These are phyloP conservation scores for Alternaria brassicicola DNA, from an alignment of 2,329 filamentous ascomycete species.

Conservation along the genomic window DNA sequence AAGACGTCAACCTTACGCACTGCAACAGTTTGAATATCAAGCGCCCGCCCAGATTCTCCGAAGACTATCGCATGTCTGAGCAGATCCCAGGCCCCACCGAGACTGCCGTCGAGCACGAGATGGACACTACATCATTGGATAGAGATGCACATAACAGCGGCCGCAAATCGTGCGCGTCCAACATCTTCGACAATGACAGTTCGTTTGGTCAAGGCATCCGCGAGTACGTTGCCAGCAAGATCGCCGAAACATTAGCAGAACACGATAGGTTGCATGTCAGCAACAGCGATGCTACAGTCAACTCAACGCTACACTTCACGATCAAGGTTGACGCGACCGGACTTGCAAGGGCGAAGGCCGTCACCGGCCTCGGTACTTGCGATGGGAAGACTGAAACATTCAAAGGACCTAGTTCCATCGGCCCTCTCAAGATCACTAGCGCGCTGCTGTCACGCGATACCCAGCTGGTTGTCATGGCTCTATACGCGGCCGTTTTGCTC, in stretches of 20 bases:
- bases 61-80: neutral
- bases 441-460: neutral
- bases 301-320: neutral
- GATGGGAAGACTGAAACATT: neutral
- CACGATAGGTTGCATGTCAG: neutral
- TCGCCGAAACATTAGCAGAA: neutral
- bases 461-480: neutral
- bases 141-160: neutral
- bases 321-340: neutral
- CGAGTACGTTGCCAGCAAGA: slow-evolving; percentile 18
- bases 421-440: neutral
- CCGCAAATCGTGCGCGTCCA: neutral
- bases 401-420: neutral
- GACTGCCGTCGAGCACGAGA: neutral
- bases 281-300: neutral
- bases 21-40: neutral
- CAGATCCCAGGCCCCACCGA: neutral
- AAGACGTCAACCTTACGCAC: neutral
- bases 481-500: neutral
- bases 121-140: neutral
- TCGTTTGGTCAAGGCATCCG: slow-evolving; percentile 1
- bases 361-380: neutral
- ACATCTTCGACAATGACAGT: slow-evolving; percentile 6
- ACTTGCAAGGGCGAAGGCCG: neutral
- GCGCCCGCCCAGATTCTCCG: no score